Evolutionary conservation across 202 grass and related monocot genomes (phyloP).

Genomic region (Schoenoplectus triqueter): DNA sequence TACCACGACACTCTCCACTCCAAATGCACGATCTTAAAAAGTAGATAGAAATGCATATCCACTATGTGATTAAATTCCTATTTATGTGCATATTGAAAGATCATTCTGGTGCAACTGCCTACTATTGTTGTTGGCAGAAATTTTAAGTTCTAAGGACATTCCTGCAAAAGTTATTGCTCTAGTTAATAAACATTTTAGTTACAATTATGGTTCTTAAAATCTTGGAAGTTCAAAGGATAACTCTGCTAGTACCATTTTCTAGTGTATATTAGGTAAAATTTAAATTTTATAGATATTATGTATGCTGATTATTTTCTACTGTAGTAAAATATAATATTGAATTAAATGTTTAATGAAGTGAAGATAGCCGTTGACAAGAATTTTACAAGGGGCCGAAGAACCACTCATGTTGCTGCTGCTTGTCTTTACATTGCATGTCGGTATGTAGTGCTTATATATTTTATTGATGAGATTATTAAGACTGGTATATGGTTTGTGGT

Average conservation of each 20-base stretch:
- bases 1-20: not conserved
- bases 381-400: constrained; percentile 87
- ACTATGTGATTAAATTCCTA: not conserved
- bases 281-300: not conserved
- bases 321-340: constrained; percentile 27
- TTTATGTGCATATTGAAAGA: not conserved
- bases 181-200: not conserved
- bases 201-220: not conserved
- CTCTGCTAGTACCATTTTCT: not conserved
- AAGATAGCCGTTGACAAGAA: constrained; percentile 83
- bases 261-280: not conserved
- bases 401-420: constrained; percentile 82
- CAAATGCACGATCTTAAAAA: not conserved
- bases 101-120: not conserved
- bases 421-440: constrained; percentile 96
- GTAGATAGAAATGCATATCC: not conserved
- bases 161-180: not conserved
- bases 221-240: not conserved
- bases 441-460: constrained; percentile 43
- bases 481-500: not conserved
- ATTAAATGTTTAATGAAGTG: constrained; percentile 51
- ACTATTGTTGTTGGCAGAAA: constrained; percentile 10
- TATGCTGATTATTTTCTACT: constrained; percentile 33
- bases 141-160: not conserved
- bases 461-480: not conserved